Evolutionary conservation across 2,329 filamentous ascomycete genomes (phyloP), one percentile per base, ranked within the genome.

Genomic region (Colletotrichum tropicale): DNA sequence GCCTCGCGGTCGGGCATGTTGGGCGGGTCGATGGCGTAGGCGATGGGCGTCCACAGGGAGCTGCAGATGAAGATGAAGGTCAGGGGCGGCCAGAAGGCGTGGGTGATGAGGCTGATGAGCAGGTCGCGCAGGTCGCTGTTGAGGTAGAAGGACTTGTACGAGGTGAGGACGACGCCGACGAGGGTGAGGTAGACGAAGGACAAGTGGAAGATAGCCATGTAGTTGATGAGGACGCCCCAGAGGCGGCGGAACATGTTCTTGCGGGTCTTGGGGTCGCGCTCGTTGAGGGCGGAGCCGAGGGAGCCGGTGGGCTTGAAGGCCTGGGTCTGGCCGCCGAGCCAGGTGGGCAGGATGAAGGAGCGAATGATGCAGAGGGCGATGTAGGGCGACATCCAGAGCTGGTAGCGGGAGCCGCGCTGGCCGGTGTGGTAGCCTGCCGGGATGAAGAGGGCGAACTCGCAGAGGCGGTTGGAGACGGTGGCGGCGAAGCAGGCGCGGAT

Each of bases 301-400:
- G 90, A 91, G 6, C 91, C 91, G 1, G 91, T 91, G 0, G 91
- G 88, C 79, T 90, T 91, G 84, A 93, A 93, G 24, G 89, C 90
- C 81, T 90, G 88, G 0, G 87, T 82, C 79, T 90, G 86, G 24
- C 90, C 91, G 18, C 91, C 91, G 18, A 93, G 87, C 90, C 90
- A 92, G 9, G 80, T 87, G 30, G 91, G 91, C 4, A 92, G 84
- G 16, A 92, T 78, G 79, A 92, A 92, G 2, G 90, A 87, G 4
- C 90, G 89, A 67, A 92, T 82, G 70, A 92, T 88, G 78, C 88
- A 90, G 13, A 91, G 84, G 1, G 90, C 89, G 75, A 91, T 90
- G 81, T 91, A 93, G 0, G 91, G 90, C 8, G 90, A 87, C 90
- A 92, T 92, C 90, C 91, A 93, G 32, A 92, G 84, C 81, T 91